phyloP scores from a whole-genome alignment of 148 eudicot genomes.

The Vaccinium macrocarpon region DNA sequence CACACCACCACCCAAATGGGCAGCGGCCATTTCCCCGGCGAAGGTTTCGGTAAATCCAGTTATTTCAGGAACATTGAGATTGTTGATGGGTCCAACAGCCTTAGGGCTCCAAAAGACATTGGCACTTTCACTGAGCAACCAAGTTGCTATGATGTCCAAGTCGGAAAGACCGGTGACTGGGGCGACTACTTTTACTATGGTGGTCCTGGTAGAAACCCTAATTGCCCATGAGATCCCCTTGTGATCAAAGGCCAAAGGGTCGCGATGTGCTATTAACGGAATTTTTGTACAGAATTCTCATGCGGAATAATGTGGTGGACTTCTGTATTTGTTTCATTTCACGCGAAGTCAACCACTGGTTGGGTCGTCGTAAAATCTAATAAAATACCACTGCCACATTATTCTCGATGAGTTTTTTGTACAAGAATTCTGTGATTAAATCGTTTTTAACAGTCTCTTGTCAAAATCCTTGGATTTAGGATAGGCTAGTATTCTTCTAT shows the following conservation, averaged over 20 bases:
- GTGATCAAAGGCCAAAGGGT: background rate
- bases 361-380: background rate
- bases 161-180: constrained; percentile 72
- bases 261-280: background rate
- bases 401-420: background rate
- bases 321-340: background rate
- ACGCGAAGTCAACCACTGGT: background rate
- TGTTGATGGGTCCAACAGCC: constrained; percentile 75
- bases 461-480: background rate
- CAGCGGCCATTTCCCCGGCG: constrained; percentile 85
- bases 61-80: constrained; percentile 81
- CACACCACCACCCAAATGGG: constrained; percentile 97
- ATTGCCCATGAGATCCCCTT: constrained; percentile 49
- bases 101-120: constrained; percentile 62
- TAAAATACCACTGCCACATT: background rate
- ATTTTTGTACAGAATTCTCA: background rate
- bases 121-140: constrained; percentile 77
- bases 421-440: background rate
- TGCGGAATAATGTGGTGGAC: background rate
- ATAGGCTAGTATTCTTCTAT: background rate
- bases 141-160: constrained; percentile 68
- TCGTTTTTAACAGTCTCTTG: background rate
- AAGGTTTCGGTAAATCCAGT: constrained; percentile 81
- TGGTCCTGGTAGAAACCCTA: constrained; percentile 77
- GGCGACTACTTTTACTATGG: constrained; percentile 83